Percentiles rank a stretch among this genome's conserved stretches.
These are phyloP conservation scores for Kodamaea anthophila DNA, from an alignment of 1,139 yeast species.

Conservation along the genomic window DNA sequence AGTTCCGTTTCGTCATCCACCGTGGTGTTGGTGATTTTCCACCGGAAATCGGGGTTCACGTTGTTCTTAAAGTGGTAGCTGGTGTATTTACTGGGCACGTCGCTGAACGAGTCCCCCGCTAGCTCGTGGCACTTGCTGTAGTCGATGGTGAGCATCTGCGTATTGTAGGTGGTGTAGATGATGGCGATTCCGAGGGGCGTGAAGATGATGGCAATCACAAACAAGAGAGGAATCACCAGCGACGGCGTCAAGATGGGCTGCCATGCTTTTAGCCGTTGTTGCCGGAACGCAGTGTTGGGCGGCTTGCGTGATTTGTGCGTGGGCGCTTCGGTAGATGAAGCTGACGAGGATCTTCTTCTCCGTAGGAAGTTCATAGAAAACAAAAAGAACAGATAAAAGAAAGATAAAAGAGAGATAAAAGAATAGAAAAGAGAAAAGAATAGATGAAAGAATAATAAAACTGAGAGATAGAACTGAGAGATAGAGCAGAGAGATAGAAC, in stretches of 20 bases:
- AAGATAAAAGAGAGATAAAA: not conserved
- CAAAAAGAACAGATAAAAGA: not conserved
- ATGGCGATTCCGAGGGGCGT: constrained; percentile 73
- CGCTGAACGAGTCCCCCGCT: constrained; percentile 30
- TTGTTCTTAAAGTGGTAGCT: constrained; percentile 48
- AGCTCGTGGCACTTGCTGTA: constrained; percentile 50
- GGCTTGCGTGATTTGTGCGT: constrained; percentile 55
- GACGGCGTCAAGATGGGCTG: constrained; percentile 76
- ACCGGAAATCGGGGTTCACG: constrained; percentile 41
- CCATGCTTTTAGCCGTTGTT: constrained; percentile 65
- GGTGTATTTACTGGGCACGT: constrained; percentile 48
- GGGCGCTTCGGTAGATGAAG: constrained; percentile 17
- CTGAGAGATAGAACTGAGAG: not conserved
- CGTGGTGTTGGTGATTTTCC: constrained; percentile 42
- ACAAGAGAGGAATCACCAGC: constrained; percentile 63
- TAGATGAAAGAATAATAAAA: not conserved
- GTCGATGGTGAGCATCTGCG: constrained; percentile 52
- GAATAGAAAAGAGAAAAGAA: not conserved
- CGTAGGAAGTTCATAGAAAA: constrained; percentile 34
- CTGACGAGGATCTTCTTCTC: constrained; percentile 23
- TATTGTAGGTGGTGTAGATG: constrained; percentile 51
- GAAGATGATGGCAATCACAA: constrained; percentile 58
- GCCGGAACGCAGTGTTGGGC: constrained; percentile 76
- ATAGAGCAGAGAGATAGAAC: not conserved
- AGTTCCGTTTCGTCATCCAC: constrained; percentile 31